phyloP scores from a whole-genome alignment of 2,329 filamentous ascomycete genomes.

The Paecilomyces variotii region DNA sequence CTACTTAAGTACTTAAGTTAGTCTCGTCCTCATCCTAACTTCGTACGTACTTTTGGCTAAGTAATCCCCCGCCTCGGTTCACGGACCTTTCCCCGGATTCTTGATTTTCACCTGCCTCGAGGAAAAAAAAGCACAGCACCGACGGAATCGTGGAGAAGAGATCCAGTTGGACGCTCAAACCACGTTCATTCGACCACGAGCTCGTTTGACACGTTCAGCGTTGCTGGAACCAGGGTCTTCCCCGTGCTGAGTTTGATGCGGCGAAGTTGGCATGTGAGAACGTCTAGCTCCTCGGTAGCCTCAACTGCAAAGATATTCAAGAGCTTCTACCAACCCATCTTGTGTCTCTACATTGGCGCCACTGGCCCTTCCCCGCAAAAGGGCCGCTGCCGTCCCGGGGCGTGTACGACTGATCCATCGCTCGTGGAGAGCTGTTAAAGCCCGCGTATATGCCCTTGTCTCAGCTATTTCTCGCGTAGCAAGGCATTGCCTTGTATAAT shows the following conservation, averaged over 20 bases:
- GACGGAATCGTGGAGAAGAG: background rate
- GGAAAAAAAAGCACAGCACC: background rate
- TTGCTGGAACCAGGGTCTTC: background rate
- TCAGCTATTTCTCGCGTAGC: background rate
- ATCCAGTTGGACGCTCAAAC: too few relatives aligned
- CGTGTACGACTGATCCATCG: background rate
- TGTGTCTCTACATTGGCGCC: background rate
- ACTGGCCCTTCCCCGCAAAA: background rate
- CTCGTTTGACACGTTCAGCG: background rate
- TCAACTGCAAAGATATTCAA: background rate
- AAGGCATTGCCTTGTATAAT: background rate
- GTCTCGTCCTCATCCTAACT: too few relatives aligned
- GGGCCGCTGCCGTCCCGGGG: background rate
- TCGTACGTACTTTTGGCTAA: too few relatives aligned
- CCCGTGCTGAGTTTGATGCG: background rate
- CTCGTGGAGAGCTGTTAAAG: background rate
- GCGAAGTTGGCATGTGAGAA: background rate
- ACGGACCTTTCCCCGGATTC: background rate
- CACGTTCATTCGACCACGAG: background rate
- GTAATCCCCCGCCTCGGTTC: background rate
- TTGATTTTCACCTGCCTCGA: background rate
- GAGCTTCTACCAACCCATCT: background rate
- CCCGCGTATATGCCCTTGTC: background rate
- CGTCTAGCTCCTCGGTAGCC: background rate
- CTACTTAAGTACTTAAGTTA: too few relatives aligned